phyloP scores from a whole-genome alignment of 352 stramenopile species.

The Elongisporangium anandrum region DNA sequence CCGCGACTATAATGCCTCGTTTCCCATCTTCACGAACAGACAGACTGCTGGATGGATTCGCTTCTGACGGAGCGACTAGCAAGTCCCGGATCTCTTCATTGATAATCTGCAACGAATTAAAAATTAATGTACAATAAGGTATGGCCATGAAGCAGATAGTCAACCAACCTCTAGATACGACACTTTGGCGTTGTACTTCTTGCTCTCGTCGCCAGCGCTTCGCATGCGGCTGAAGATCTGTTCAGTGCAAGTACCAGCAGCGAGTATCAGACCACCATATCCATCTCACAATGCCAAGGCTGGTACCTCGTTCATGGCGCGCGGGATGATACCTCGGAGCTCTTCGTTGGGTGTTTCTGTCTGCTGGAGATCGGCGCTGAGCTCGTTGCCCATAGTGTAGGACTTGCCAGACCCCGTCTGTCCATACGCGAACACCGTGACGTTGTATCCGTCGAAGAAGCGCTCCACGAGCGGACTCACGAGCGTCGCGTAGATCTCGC shows the following conservation, averaged over 20 bases:
- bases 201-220: conserved; percentile 12
- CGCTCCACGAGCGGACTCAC: conserved; percentile 62
- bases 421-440: conserved; percentile 93
- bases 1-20: conserved; percentile 85
- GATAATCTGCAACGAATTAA: conserved; percentile 80
- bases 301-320: conserved; percentile 63
- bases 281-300: background rate
- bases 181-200: conserved; percentile 48
- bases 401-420: conserved; percentile 90
- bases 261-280: background rate
- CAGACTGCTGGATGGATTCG: conserved; percentile 24
- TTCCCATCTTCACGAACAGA: conserved; percentile 88
- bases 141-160: too few species aligned
- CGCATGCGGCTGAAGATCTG: conserved; percentile 51
- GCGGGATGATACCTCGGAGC: conserved; percentile 69
- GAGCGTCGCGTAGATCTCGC: conserved; percentile 45
- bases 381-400: conserved; percentile 93
- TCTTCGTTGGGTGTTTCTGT: conserved; percentile 10
- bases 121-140: too few species aligned
- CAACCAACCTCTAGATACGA: conserved; percentile 65
- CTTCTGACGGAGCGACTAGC: conserved; percentile 30
- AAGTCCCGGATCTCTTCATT: conserved; percentile 97
- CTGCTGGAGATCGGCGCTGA: conserved; percentile 23
- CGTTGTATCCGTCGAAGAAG: conserved; percentile 94
- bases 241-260: background rate